Evolutionary conservation across 192 early-diverging fungal species (phyloP).

Genomic region (Umbelopsis sp.): DNA sequence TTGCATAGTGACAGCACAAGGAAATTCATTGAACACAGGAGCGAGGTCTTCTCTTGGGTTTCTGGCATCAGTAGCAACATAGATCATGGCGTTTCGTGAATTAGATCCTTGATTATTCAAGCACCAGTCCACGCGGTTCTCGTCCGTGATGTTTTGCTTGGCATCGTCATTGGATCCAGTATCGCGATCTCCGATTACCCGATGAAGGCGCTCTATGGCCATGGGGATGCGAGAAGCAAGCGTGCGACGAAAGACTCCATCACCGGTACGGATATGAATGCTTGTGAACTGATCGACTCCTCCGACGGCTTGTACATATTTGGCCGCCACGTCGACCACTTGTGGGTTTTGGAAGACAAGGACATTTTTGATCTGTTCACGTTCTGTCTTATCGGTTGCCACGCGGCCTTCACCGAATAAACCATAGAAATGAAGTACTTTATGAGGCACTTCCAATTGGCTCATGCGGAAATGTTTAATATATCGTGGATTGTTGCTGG

Average conservation of each 20-base stretch:
- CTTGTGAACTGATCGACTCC: not conserved
- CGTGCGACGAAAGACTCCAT: not conserved
- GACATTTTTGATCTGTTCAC: not conserved
- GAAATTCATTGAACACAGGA: conserved; percentile 33
- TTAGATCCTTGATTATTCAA: not conserved
- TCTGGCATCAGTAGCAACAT: conserved; percentile 51
- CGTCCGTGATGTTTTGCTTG: not conserved
- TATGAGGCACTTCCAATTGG: not conserved
- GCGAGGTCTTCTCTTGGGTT: conserved; percentile 36
- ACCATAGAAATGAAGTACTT: not conserved
- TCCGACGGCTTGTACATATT: not conserved
- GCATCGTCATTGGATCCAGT: not conserved
- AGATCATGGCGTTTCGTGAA: conserved; percentile 30
- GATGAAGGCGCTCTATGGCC: conserved; percentile 13
- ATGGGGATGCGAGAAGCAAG: conserved; percentile 9
- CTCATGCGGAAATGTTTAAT: not conserved
- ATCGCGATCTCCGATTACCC: conserved; percentile 18
- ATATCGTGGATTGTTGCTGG: conserved; percentile 8
- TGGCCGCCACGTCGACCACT: not conserved
- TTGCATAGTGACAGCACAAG: conserved; percentile 44
- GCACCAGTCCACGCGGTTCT: conserved; percentile 8
- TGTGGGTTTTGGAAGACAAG: conserved; percentile 1
- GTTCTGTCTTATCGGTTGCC: not conserved
- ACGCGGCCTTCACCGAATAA: conserved; percentile 15
- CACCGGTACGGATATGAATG: conserved; percentile 6